These are phyloP conservation scores for Incumbomyces delicatus DNA, from an alignment of 2,329 filamentous ascomycete genomes.

Conservation along the genomic window DNA sequence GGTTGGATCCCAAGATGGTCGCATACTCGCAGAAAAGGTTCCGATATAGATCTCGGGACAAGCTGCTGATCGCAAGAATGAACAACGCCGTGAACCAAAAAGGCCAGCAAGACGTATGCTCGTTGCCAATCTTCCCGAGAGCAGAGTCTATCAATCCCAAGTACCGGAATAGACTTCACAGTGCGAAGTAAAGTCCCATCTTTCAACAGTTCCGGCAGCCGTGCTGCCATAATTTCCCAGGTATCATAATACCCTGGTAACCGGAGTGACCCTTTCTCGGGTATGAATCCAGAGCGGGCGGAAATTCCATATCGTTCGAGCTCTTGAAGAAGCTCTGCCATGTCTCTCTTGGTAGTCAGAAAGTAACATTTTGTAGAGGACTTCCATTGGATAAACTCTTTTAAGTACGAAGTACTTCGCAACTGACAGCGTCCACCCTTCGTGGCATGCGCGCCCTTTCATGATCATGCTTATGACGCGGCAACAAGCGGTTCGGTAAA, in stretches of 20 bases:
- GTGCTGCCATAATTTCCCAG: constrained; percentile 6
- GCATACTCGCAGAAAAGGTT: constrained; percentile 10
- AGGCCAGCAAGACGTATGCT: constrained; percentile 10
- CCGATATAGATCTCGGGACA: constrained; percentile 5
- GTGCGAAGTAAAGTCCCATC: neutral
- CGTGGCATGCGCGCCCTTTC: too few relatives aligned
- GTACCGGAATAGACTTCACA: constrained; percentile 1
- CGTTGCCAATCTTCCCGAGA: constrained; percentile 7
- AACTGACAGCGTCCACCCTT: too few relatives aligned
- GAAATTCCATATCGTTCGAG: constrained; percentile 8
- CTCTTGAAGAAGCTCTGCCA: constrained; percentile 1
- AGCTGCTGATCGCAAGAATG: constrained; percentile 6
- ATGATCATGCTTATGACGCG: too few relatives aligned
- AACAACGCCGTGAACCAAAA: constrained; percentile 9
- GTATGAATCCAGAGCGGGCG: constrained; percentile 5
- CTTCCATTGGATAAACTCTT: too few relatives aligned
- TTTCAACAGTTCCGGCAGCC: constrained; percentile 7
- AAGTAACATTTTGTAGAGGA: neutral
- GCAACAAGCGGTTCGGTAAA: too few relatives aligned
- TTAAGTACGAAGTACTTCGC: too few relatives aligned
- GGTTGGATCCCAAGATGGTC: constrained; percentile 9
- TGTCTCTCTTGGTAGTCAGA: neutral
- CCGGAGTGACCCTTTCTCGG: neutral
- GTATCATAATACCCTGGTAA: constrained; percentile 8
- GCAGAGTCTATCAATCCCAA: constrained; percentile 3